These are phyloP conservation scores for Lasiosphaeris hirsuta DNA, from an alignment of 495 filamentous ascomycete genomes.

Conservation along the genomic window DNA sequence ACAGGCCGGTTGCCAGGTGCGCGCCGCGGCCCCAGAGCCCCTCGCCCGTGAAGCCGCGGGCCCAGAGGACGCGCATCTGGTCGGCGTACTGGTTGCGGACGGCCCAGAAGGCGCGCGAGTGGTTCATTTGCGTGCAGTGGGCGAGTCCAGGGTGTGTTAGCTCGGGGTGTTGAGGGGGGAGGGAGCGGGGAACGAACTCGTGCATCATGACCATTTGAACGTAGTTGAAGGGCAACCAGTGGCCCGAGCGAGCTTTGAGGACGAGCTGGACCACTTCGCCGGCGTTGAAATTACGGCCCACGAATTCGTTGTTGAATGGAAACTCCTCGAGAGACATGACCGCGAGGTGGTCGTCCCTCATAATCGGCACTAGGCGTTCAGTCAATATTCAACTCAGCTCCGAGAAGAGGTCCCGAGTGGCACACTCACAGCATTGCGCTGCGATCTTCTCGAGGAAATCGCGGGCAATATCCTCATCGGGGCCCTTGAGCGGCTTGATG, in stretches of 20 bases:
- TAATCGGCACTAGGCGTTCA: slow-evolving; percentile 55
- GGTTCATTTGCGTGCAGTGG: slow-evolving; percentile 83
- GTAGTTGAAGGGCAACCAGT: slow-evolving; percentile 71
- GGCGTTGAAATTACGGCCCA: slow-evolving; percentile 78
- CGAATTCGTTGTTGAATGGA: slow-evolving; percentile 68
- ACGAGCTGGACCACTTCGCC: slow-evolving; percentile 82
- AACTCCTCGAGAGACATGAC: slow-evolving; percentile 77
- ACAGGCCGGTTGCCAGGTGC: slow-evolving; percentile 55
- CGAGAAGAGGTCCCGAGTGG: not conserved
- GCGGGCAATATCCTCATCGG: slow-evolving; percentile 55
- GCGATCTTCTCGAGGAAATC: slow-evolving; percentile 74
- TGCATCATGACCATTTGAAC: slow-evolving; percentile 90
- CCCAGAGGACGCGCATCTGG: slow-evolving; percentile 63
- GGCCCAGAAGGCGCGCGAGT: slow-evolving; percentile 68
- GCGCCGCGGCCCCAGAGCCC: slow-evolving; percentile 72
- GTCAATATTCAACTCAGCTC: not conserved
- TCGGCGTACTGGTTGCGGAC: slow-evolving; percentile 63
- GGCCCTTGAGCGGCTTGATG: slow-evolving; percentile 68
- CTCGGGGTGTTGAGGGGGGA: not conserved
- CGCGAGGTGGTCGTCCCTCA: slow-evolving; percentile 63
- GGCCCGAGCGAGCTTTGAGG: slow-evolving; percentile 57
- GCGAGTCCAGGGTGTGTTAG: slow-evolving; percentile 52
- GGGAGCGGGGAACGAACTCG: slow-evolving; percentile 33
- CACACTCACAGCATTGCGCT: slow-evolving; percentile 59
- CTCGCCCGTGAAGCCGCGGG: slow-evolving; percentile 65